A percentile compares a stretch with the other conserved stretches of the same genome.
Evolutionary conservation across 1,284 basidiomycete species (phyloP).

Genomic region (Ganoderma leucocontextum): DNA sequence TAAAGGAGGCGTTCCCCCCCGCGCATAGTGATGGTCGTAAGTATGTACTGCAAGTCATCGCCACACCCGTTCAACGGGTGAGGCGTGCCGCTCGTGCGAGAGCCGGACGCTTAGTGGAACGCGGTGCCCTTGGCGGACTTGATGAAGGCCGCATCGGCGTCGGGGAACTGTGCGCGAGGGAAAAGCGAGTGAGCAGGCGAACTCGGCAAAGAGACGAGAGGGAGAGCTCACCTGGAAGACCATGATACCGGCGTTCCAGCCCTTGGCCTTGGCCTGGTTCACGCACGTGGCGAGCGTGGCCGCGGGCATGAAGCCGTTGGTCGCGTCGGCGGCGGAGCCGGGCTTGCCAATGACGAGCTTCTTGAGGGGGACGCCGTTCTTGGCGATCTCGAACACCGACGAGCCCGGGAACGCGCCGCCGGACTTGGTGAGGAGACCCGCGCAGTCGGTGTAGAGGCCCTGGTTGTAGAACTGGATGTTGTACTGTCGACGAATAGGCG

Average conservation of each 20-base stretch:
- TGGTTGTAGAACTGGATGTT: slow-evolving; percentile 68
- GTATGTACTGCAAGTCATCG: neutral
- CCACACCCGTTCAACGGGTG: slow-evolving; percentile 1
- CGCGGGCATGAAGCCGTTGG: slow-evolving; percentile 62
- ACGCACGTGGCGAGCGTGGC: slow-evolving; percentile 63
- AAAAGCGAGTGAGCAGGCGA: neutral
- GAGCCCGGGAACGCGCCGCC: slow-evolving; percentile 35
- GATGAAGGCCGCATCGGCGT: slow-evolving; percentile 30
- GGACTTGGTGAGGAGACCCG: slow-evolving; percentile 54
- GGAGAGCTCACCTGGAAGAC: slow-evolving; percentile 24
- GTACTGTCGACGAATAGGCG: slow-evolving; percentile 43
- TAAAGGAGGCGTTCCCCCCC: slow-evolving; percentile 5
- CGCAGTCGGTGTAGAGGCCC: slow-evolving; percentile 56
- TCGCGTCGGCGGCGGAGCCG: slow-evolving; percentile 49
- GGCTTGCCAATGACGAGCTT: slow-evolving; percentile 71
- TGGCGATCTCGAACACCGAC: slow-evolving; percentile 65
- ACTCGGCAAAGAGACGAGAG: neutral
- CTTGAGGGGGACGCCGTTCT: slow-evolving; percentile 56
- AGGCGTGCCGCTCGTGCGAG: neutral
- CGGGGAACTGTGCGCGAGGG: slow-evolving; percentile 19
- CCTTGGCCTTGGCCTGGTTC: slow-evolving; percentile 56
- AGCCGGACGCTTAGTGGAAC: slow-evolving; percentile 14
- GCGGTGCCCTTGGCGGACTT: slow-evolving; percentile 23
- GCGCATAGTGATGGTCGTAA: neutral
- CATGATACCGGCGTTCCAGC: slow-evolving; percentile 57